phyloP scores from a whole-genome alignment of 2,329 filamentous ascomycete species.

The Penicillium hesseltinei region DNA sequence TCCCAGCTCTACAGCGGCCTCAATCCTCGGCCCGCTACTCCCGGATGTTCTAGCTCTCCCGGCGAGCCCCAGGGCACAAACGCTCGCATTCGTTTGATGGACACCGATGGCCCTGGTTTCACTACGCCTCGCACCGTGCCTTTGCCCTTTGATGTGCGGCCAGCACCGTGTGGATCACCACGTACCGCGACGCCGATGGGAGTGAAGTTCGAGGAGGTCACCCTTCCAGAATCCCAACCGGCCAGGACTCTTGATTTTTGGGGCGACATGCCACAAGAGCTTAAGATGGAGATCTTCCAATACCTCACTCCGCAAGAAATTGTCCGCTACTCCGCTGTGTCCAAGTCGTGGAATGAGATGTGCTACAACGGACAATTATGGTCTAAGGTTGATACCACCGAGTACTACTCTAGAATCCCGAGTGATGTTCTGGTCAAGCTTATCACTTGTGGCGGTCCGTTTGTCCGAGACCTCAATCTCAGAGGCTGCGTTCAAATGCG shows the following conservation, averaged over 20 bases:
- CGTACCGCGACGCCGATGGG: slow-evolving; percentile 13
- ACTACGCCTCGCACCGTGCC: slow-evolving; percentile 53
- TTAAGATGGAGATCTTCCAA: slow-evolving; percentile 73
- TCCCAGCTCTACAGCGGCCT: slow-evolving; percentile 58
- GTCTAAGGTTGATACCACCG: slow-evolving; percentile 77
- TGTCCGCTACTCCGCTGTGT: slow-evolving; percentile 73
- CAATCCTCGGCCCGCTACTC: slow-evolving; percentile 56
- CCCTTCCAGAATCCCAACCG: slow-evolving; percentile 28
- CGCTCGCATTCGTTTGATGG: slow-evolving; percentile 56
- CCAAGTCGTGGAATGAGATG: slow-evolving; percentile 72
- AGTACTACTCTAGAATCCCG: slow-evolving; percentile 85
- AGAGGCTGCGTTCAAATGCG: slow-evolving; percentile 86
- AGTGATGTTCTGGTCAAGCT: slow-evolving; percentile 80
- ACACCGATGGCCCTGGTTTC: slow-evolving; percentile 45
- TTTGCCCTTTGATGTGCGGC: slow-evolving; percentile 63
- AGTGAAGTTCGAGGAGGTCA: slow-evolving; percentile 17
- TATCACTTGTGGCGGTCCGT: slow-evolving; percentile 80
- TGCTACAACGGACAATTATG: slow-evolving; percentile 96
- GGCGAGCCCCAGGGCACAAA: slow-evolving; percentile 53
- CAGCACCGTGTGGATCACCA: slow-evolving; percentile 44
- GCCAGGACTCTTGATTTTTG: slow-evolving; percentile 66
- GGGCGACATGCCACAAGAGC: slow-evolving; percentile 76
- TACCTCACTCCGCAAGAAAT: slow-evolving; percentile 78
- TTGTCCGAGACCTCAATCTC: slow-evolving; percentile 85
- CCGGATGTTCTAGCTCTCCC: slow-evolving; percentile 45